Evolutionary conservation across 139 green algal species (phyloP).

Genomic region (Chlorella sp.): DNA sequence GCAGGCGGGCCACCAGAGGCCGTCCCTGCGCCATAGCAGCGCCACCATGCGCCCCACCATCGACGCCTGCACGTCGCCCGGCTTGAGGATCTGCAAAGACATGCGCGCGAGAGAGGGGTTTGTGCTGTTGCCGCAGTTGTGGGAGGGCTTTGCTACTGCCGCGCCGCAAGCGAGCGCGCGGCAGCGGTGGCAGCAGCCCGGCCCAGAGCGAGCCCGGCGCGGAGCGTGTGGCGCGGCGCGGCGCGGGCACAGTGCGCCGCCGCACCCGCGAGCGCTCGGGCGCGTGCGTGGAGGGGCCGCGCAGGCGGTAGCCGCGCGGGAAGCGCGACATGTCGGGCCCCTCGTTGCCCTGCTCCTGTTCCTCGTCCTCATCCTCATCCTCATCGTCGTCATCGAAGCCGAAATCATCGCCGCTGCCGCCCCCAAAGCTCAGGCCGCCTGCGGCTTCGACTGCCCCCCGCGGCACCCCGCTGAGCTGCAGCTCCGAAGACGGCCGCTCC

Average conservation of each 20-base stretch:
- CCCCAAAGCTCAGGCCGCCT: neutral
- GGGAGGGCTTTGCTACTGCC: no score
- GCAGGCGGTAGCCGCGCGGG: neutral
- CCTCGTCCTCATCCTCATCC: neutral
- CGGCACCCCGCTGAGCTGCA: neutral
- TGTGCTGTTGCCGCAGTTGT: no score
- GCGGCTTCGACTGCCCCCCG: neutral
- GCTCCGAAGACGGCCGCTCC: neutral
- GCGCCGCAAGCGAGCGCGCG: neutral
- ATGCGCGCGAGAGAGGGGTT: neutral
- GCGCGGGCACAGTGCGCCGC: no score
- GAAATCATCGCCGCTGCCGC: neutral
- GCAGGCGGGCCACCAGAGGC: slow-evolving; percentile 40
- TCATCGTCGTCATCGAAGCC: neutral
- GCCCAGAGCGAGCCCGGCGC: neutral
- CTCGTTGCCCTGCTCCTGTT: neutral
- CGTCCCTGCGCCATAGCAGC: slow-evolving; percentile 41
- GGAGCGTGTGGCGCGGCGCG: neutral
- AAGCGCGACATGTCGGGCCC: neutral
- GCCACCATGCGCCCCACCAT: slow-evolving; percentile 23
- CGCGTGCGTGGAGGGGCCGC: slow-evolving; percentile 6
- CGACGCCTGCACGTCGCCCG: neutral
- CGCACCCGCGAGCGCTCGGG: slow-evolving; percentile 36
- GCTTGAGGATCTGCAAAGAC: neutral
- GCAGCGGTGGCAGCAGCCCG: neutral